Evolutionary conservation across 2,329 filamentous ascomycete genomes (phyloP).

Genomic region (Sordariomycetes sp.): DNA sequence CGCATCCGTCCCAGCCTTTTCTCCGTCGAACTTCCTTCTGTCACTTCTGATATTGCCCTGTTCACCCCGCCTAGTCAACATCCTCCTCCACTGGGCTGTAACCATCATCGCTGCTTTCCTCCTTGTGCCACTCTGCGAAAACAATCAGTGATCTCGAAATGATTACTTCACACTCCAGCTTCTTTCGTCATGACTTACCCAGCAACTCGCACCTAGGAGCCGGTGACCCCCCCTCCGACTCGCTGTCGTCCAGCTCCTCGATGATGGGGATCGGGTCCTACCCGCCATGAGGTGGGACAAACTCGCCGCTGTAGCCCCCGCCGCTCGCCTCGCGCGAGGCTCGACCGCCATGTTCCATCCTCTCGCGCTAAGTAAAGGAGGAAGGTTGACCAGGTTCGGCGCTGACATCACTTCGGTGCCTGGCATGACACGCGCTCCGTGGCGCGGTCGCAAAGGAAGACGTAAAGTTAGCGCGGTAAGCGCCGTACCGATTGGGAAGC

Average conservation of each 20-base stretch:
- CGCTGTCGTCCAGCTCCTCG: conserved; percentile 1
- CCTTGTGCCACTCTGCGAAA: not conserved
- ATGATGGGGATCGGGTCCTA: conserved; percentile 2
- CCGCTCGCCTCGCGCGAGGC: not conserved
- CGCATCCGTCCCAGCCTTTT: too few species aligned
- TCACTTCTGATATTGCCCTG: too few species aligned
- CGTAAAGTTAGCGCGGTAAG: not conserved
- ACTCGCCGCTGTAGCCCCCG: not conserved
- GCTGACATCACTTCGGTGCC: not conserved
- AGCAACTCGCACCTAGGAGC: not conserved
- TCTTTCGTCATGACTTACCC: not conserved
- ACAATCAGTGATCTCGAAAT: not conserved
- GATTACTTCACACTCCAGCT: not conserved
- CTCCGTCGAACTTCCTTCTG: not conserved
- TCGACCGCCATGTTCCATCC: not conserved
- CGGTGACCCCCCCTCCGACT: not conserved
- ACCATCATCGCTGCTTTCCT: not conserved
- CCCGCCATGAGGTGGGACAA: not conserved
- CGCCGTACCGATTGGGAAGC: not conserved
- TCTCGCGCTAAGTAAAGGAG: conserved; percentile 1
- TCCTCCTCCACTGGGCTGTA: not conserved
- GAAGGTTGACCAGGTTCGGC: not conserved
- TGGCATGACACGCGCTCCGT: not conserved
- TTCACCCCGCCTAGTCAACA: not conserved
- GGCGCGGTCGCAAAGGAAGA: not conserved